Evolutionary conservation across 148 eudicot species (phyloP).

Genomic region (Heliosperma pusillum): DNA sequence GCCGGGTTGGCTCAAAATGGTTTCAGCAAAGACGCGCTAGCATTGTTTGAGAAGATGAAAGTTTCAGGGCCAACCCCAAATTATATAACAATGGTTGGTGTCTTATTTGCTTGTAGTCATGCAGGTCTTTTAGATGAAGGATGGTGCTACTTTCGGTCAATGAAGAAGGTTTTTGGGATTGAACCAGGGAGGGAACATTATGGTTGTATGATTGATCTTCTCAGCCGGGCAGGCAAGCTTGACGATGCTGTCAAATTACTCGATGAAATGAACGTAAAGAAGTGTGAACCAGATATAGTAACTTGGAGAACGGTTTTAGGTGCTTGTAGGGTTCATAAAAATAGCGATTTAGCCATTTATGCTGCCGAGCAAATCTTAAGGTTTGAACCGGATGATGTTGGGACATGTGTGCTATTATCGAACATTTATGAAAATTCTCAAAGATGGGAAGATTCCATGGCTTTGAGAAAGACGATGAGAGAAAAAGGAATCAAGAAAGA

Average conservation of each 20-base stretch:
- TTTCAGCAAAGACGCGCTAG: conserved; percentile 38
- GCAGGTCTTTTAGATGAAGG: conserved; percentile 45
- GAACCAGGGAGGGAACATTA: conserved; percentile 42
- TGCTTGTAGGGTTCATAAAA: conserved; percentile 39
- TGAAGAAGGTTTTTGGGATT: conserved; percentile 41
- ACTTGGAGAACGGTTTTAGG: conserved; percentile 47
- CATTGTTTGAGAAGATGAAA: conserved; percentile 41
- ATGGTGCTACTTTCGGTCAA: conserved; percentile 35
- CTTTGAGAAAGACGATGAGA: conserved; percentile 35
- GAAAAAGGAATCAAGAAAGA: conserved; percentile 40
- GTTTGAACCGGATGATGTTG: conserved; percentile 40
- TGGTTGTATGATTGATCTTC: conserved; percentile 53
- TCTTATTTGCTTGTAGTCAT: conserved; percentile 51
- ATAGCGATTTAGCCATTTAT: conserved; percentile 33
- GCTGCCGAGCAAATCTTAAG: conserved; percentile 39
- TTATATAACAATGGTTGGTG: conserved; percentile 41
- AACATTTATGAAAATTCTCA: conserved; percentile 45
- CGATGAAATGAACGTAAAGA: conserved; percentile 34
- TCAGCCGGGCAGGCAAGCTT: conserved; percentile 45
- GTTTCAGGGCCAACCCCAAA: conserved; percentile 28
- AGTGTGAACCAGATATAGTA: conserved; percentile 37
- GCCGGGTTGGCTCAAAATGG: conserved; percentile 50
- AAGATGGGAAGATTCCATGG: conserved; percentile 45
- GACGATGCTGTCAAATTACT: conserved; percentile 39
- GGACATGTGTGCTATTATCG: conserved; percentile 34